Base-by-base conservation (phyloP, 306 rosid species). In the Medicago lupulina region DNA sequence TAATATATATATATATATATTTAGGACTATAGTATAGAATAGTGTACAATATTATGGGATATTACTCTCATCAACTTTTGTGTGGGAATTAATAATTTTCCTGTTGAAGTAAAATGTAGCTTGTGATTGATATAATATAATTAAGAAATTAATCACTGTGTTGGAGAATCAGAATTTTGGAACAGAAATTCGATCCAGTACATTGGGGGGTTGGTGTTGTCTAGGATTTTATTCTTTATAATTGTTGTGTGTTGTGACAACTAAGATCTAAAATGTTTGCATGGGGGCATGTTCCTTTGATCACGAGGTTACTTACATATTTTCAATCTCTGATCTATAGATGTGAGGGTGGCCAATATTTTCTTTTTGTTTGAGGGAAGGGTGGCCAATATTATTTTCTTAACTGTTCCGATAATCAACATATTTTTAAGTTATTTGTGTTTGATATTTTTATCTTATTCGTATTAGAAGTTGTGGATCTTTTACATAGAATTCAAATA, bases 91-190 rank as follows among this genome's bases (percentile, higher is more conserved):
- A 25, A 71, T 70, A 36, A 53, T 71, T 66, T 77, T 70, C 21
- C 16, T 50, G 79, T 76, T 49, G 39, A 46, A 53, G 25, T 43
- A 70, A 2, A 46, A 38, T 80, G 13, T 54, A 54, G 12, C 73
- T 9, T 50, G 15, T 55, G 78, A 76, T 78, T 80, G 76, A 78
- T 83, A 9, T 53, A 71, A 55, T 25, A 34, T 54, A 67, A 81
- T 72, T 34, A 58, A 61, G 13, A 23, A 5, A 61, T 31, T 15
- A 61, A 59, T 79, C 68, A 58, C 81, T 78, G 73, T 55, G 80
- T 85, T 75, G 74, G 73, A 70, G 83, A 86, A 87, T 84, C 81
- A 69, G 82, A 86, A 83, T 81, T 78, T 79, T 86, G 79, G 62
- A 64, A 74, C 78, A 67, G 79, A 85, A 79, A 77, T 77, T 84